Conservation (phyloP, 148 eudicot genomes). For the Rhododendron molle region DNA sequence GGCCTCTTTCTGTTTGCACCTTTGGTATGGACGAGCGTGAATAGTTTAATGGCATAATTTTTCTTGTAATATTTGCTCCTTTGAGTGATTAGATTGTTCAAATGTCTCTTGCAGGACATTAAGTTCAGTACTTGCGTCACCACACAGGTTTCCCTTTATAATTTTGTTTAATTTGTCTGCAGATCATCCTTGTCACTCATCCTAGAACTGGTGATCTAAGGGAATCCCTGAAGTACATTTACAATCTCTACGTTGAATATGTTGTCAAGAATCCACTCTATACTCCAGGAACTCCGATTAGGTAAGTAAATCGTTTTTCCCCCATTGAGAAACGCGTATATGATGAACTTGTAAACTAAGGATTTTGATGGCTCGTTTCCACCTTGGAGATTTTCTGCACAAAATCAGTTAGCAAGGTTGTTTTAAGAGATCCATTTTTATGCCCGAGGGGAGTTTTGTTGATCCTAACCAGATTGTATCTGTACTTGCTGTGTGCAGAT, state of each 20-base stretch:
- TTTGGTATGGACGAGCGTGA: not conserved
- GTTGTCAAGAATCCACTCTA: conserved; percentile 94
- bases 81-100: not conserved
- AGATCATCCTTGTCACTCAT: conserved; percentile 86
- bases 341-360: not conserved
- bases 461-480: not conserved
- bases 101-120: not conserved
- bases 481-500: conserved; percentile 38
- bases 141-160: not conserved
- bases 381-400: not conserved
- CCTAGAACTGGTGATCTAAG: conserved; percentile 87
- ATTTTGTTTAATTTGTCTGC: conserved; percentile 10
- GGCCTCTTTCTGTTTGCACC: not conserved
- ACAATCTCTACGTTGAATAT: conserved; percentile 84
- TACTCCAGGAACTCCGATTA: conserved; percentile 79
- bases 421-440: not conserved
- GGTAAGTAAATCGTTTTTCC: conserved; percentile 31
- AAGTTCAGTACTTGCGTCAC: not conserved
- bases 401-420: not conserved
- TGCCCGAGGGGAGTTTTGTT: not conserved
- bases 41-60: not conserved
- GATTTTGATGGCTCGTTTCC: not conserved
- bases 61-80: not conserved
- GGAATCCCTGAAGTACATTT: conserved; percentile 80
- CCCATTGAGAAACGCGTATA: not conserved